phyloP scores from a whole-genome alignment of 768 basidiomycete species.

The Rickenella mellea region DNA sequence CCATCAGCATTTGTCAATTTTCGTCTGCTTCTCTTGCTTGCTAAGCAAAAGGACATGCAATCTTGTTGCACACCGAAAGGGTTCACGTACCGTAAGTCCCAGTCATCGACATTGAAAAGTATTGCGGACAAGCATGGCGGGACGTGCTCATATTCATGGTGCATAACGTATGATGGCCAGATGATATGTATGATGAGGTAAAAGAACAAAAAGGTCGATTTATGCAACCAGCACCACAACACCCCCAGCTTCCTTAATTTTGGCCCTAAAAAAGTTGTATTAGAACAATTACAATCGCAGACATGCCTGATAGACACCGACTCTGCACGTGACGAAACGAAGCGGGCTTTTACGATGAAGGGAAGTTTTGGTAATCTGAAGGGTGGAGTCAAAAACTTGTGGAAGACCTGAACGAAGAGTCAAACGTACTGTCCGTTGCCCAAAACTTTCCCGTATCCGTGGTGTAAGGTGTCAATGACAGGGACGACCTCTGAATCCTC shows the following conservation, averaged over 20 bases:
- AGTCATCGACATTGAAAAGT: no score
- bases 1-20: no score
- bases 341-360: constrained; percentile 97
- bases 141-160: no score
- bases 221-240: constrained; percentile 91
- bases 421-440: constrained; percentile 80
- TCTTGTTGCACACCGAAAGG: no score
- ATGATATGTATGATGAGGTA: no score
- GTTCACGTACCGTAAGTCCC: no score
- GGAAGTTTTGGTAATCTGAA: constrained; percentile 77
- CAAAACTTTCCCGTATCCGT: constrained; percentile 89
- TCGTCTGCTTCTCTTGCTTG: no score
- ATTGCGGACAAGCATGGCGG: no score
- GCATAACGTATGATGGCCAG: no score
- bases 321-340: constrained; percentile 85
- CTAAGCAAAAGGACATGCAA: no score
- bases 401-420: neutral
- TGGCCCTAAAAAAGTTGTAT: constrained; percentile 36
- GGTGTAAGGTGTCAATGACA: constrained; percentile 79
- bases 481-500: constrained; percentile 79
- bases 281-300: constrained; percentile 8
- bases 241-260: constrained; percentile 91
- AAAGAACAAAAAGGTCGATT: no score
- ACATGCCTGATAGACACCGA: constrained; percentile 20
- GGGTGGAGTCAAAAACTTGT: neutral